Base-by-base conservation (phyloP, 805 yeast genomes). In the Cyberlindnera mississippiensis region DNA sequence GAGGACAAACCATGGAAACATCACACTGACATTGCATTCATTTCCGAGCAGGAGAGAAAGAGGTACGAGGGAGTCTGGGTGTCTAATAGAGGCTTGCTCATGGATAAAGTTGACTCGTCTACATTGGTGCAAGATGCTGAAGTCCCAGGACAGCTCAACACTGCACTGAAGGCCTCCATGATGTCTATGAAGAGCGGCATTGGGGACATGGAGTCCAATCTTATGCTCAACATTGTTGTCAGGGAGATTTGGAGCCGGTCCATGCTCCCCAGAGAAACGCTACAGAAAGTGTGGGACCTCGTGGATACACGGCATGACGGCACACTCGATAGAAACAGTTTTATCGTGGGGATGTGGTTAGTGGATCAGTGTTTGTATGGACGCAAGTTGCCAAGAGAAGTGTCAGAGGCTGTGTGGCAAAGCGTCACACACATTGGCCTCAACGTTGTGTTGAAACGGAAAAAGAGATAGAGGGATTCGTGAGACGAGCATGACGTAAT, bases 331-430 rank as follows among this genome's bases (percentile, higher is more conserved):
- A 76, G 86, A 47, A 82, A 80, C 28, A 91, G 90, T 49, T 93
- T 93, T 55, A 66, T 91, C 26, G 91, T 90, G n/a, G 99, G 99
- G 0, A 90, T 86, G 85, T 93, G 99, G 99, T 64, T 90, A 4
- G 90, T 93, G 2, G 99, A 93, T 61, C 99, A 93, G 63, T 86
- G 96, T 58, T 69, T 93, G 12, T 93, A 91, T 59, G 99, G 99
- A 0, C 71, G 95, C 30, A 93, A 93, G 60, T 66, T 93, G 37
- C 98, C 99, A 0, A 72, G 76, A 45, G 63, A 63, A 29, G 76
- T 93, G 6, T 80, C 75, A 31, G 76, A 74, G 5, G 73, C 71
- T 22, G 80, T 91, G 2, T 93, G 98, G 98, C 74, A 76, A 33
- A 85, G 95, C 60, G 85, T 85, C 11, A 73, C 73, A 28, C 68